Evolutionary conservation across 345 rosid species (phyloP), one percentile per base, ranked within the genome.

Genomic region (Corchorus olitorius): DNA sequence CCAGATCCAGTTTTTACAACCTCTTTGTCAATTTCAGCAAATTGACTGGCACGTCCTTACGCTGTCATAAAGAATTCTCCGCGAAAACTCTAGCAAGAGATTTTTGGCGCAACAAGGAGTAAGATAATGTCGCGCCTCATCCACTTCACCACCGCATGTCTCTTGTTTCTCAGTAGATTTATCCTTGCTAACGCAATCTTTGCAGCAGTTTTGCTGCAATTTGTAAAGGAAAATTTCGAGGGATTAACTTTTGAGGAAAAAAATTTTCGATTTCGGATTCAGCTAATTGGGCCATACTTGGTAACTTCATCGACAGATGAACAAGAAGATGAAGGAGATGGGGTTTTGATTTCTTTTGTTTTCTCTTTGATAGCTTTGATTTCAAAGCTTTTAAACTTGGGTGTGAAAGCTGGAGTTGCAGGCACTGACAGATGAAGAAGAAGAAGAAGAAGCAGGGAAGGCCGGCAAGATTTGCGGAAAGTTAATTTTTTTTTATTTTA

Each of bases 121-220:
- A 90, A 66, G 6, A 97, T 98, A 60, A 95, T 89, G 86, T 93
- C 97, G 43, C 93, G 93, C 72, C 93, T 88, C 99, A 93, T 93
- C 74, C 92, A 98, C 91, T 82, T 88, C 79, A 93, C 94, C 75
- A 90, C 91, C 53, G 83, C 96, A 88, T 89, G 84, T 65, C 99
- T 87, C 81, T 93, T 95, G 87, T 93, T 95, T 82, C 93, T 88
- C 74, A 95, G 81, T 33, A 95, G 83, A 88, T 95, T 95, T 43
- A 95, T 95, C 86, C 99, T 86, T 72, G 99, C 97, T 79, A 95
- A 94, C 54, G 93, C 91, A 97, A 95, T 93, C 79, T 93, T 95
- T 74, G 98, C 97, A 74, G 98, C 98, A 70, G 96, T 93, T 84
- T 93, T 95, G 85, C 99, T 95, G 62, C 43, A 41, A 33, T 33